These are phyloP conservation scores for Chaetomium globosum DNA, from an alignment of 2,329 filamentous ascomycete species.

Conservation along the genomic window DNA sequence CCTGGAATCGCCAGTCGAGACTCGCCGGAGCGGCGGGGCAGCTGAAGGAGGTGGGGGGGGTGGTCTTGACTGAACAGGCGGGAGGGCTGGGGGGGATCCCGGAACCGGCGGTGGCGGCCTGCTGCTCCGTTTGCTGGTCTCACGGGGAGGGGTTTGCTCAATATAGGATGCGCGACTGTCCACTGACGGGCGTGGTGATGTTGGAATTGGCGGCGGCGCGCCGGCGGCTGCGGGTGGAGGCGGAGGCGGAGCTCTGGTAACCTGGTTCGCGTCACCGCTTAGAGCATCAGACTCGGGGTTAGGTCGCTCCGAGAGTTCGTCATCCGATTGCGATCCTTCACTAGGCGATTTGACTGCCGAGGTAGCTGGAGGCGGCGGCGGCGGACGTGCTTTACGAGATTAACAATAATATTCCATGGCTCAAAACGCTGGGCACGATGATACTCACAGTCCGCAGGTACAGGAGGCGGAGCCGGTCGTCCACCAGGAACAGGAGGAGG, in stretches of 20 bases:
- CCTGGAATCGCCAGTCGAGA: conserved; percentile 60
- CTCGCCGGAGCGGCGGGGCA: conserved; percentile 50
- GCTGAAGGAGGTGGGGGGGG: conserved; percentile 68
- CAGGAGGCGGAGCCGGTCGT: conserved; percentile 59
- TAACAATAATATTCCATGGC: conserved; percentile 35
- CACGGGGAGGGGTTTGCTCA: conserved; percentile 43
- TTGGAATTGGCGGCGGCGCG: conserved; percentile 44
- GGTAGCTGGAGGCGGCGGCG: conserved; percentile 54
- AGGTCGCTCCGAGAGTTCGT: conserved; percentile 70
- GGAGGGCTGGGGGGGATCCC: conserved; percentile 50
- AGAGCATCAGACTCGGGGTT: conserved; percentile 49
- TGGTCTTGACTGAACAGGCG: conserved; percentile 59
- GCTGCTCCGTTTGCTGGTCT: conserved; percentile 57
- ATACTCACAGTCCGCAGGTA: conserved; percentile 63
- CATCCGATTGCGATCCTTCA: conserved; percentile 83
- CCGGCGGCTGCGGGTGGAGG: conserved; percentile 53
- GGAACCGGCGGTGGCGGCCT: conserved; percentile 65
- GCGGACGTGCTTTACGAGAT: conserved; percentile 60
- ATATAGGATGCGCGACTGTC: conserved; percentile 37
- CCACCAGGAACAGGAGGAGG: conserved; percentile 53
- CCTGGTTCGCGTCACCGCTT: conserved; percentile 44
- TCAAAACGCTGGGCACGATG: conserved; percentile 8
- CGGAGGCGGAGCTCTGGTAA: conserved; percentile 48
- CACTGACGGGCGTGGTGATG: conserved; percentile 43
- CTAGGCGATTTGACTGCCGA: conserved; percentile 65